Conservation (phyloP, 768 basidiomycete species). For the Glaciozyma martinii region DNA sequence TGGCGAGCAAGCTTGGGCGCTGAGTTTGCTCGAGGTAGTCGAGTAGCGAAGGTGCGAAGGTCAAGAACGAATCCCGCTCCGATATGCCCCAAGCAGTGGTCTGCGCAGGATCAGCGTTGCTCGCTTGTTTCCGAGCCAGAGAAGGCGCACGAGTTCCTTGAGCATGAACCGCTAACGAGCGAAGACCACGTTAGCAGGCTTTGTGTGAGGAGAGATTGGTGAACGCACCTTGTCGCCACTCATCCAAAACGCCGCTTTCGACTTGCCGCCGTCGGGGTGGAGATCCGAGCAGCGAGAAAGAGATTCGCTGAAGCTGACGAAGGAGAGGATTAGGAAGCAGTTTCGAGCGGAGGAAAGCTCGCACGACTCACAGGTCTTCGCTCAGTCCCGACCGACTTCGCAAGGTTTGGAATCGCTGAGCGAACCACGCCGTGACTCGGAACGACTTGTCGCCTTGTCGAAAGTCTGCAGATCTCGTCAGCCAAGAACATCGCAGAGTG, state of each 20-base stretch:
- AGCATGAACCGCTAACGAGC: slow-evolving; percentile 77
- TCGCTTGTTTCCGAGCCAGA: too few species aligned
- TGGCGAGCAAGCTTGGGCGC: slow-evolving; percentile 90
- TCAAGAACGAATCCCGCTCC: slow-evolving; percentile 19
- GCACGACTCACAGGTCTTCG: slow-evolving; percentile 11
- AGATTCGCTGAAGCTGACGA: slow-evolving; percentile 86
- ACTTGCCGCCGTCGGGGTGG: slow-evolving; percentile 89
- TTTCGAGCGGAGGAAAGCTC: neutral
- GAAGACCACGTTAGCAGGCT: too few species aligned
- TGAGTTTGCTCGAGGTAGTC: slow-evolving; percentile 38
- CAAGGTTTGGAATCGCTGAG: slow-evolving; percentile 86
- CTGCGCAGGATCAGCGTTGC: slow-evolving; percentile 60
- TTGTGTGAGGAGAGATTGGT: too few species aligned
- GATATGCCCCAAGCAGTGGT: slow-evolving; percentile 56
- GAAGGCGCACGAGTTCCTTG: slow-evolving; percentile 69
- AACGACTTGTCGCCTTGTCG: slow-evolving; percentile 10
- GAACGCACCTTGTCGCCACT: slow-evolving; percentile 54
- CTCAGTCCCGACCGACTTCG: slow-evolving; percentile 65
- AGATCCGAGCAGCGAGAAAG: slow-evolving; percentile 86
- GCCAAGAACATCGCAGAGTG: neutral
- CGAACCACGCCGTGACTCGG: slow-evolving; percentile 36
- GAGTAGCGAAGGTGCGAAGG: slow-evolving; percentile 10
- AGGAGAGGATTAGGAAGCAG: slow-evolving; percentile 44
- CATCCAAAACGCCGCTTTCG: slow-evolving; percentile 89
- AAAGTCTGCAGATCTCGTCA: slow-evolving; percentile 12